These are phyloP conservation scores for Iodosphaeria phyllophila DNA, from an alignment of 2,329 filamentous ascomycete species.

Conservation along the genomic window DNA sequence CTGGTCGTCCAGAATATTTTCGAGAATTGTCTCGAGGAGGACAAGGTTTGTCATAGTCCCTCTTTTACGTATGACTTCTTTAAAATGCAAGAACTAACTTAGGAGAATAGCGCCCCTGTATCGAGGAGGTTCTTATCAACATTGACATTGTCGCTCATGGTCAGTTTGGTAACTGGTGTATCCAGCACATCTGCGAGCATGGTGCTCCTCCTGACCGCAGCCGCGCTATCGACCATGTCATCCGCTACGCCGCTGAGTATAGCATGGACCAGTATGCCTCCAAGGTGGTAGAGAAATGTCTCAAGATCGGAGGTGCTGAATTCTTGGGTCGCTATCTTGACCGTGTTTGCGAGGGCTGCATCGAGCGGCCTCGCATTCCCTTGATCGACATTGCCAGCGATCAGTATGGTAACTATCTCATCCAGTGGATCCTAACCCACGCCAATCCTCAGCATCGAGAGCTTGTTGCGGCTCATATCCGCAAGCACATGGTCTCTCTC, in stretches of 20 bases:
- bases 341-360: slow-evolving; percentile 78
- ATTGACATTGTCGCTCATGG: slow-evolving; percentile 95
- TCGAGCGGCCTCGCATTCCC: slow-evolving; percentile 84
- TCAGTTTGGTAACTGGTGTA: slow-evolving; percentile 99
- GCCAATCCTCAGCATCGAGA: slow-evolving; percentile 78
- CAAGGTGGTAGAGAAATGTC: slow-evolving; percentile 96
- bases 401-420: slow-evolving; percentile 95
- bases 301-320: slow-evolving; percentile 84
- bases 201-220: slow-evolving; percentile 79
- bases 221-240: slow-evolving; percentile 86
- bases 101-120: slow-evolving; percentile 60
- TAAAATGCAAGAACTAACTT: neutral
- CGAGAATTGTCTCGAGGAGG: slow-evolving; percentile 95
- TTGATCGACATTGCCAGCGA: slow-evolving; percentile 97
- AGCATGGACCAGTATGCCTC: slow-evolving; percentile 99
- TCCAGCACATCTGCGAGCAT: slow-evolving; percentile 97
- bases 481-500: slow-evolving; percentile 98
- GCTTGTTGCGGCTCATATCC: slow-evolving; percentile 80
- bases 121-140: slow-evolving; percentile 86
- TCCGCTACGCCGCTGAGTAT: slow-evolving; percentile 84
- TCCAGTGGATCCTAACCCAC: slow-evolving; percentile 92
- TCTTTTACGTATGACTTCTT: neutral
- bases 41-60: slow-evolving; percentile 49
- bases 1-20: slow-evolving; percentile 99
- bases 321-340: slow-evolving; percentile 88